phyloP scores from a whole-genome alignment of 2,329 filamentous ascomycete species.

The Mycosphaerella sp. region DNA sequence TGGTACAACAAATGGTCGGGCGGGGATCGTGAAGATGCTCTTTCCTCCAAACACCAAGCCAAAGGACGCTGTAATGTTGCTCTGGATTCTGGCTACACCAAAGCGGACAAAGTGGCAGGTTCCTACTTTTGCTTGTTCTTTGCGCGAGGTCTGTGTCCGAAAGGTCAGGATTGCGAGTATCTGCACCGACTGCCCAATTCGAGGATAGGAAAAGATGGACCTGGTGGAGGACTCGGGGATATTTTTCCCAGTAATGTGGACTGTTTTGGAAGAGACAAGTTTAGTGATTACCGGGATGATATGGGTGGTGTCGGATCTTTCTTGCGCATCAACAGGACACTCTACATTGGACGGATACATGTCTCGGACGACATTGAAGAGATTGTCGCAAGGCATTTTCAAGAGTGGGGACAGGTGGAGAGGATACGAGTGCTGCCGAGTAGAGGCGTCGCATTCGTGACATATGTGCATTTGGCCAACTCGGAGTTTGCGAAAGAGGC shows the following conservation, averaged over 20 bases:
- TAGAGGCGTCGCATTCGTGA: slow-evolving; percentile 89
- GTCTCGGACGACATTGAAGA: slow-evolving; percentile 97
- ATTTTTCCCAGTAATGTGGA: slow-evolving; percentile 91
- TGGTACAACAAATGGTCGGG: slow-evolving; percentile 99
- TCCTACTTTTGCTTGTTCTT: slow-evolving; percentile 93
- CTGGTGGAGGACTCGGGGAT: slow-evolving; percentile 57
- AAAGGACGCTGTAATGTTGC: slow-evolving; percentile 81
- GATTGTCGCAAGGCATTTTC: slow-evolving; percentile 87
- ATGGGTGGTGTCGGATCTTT: slow-evolving; percentile 97
- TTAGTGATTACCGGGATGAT: slow-evolving; percentile 87
- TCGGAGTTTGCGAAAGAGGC: slow-evolving; percentile 75
- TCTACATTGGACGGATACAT: slow-evolving; percentile 91
- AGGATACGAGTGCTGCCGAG: slow-evolving; percentile 78
- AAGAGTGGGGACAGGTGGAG: slow-evolving; percentile 93
- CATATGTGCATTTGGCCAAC: slow-evolving; percentile 84
- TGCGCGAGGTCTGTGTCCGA: slow-evolving; percentile 71
- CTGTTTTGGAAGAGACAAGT: slow-evolving; percentile 91
- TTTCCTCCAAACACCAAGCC: slow-evolving; percentile 73
- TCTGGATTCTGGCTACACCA: slow-evolving; percentile 51
- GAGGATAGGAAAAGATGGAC: slow-evolving; percentile 32
- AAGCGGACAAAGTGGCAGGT: slow-evolving; percentile 48
- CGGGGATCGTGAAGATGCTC: slow-evolving; percentile 88
- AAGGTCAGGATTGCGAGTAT: slow-evolving; percentile 89
- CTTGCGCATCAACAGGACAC: slow-evolving; percentile 84
- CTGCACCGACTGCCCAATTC: slow-evolving; percentile 74